Percentiles rank a stretch among this genome's conserved stretches.
phyloP scores from a whole-genome alignment of 108 stramenopile species.

The Fragilariopsis cylindrus region DNA sequence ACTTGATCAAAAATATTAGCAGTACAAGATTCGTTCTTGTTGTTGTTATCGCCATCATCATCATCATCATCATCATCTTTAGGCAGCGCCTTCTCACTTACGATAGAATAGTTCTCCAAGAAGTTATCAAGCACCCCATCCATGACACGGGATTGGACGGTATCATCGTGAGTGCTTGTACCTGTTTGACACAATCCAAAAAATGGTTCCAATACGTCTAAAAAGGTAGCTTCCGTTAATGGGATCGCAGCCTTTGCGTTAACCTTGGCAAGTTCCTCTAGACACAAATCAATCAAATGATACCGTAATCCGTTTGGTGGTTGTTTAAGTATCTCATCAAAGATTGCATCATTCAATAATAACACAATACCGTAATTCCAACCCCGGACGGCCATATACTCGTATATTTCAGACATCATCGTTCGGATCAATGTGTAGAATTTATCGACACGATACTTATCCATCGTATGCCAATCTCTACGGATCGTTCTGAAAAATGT shows the following conservation, averaged over 20 bases:
- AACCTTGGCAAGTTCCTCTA: slow-evolving; percentile 84
- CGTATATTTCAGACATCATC: slow-evolving; percentile 77
- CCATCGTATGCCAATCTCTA: slow-evolving; percentile 91
- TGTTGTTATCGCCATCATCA: slow-evolving; percentile 31
- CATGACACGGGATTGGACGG: slow-evolving; percentile 72
- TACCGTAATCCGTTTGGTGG: slow-evolving; percentile 85
- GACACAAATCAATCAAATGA: slow-evolving; percentile 85
- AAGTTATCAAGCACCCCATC: slow-evolving; percentile 81
- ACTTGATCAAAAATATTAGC: slow-evolving; percentile 64
- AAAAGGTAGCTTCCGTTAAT: slow-evolving; percentile 81
- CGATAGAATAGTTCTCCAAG: slow-evolving; percentile 73
- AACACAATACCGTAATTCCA: slow-evolving; percentile 86
- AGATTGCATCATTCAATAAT: slow-evolving; percentile 86
- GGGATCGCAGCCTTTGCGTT: slow-evolving; percentile 62
- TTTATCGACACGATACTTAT: slow-evolving; percentile 93
- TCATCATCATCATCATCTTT: slow-evolving; percentile 38
- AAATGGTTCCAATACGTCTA: slow-evolving; percentile 84
- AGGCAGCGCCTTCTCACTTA: slow-evolving; percentile 40
- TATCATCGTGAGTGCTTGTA: slow-evolving; percentile 39
- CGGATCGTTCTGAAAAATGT: slow-evolving; percentile 83
- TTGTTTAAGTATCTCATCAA: slow-evolving; percentile 78
- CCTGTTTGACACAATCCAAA: slow-evolving; percentile 75
- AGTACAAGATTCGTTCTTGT: slow-evolving; percentile 35
- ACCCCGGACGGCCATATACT: slow-evolving; percentile 82
- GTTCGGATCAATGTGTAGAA: slow-evolving; percentile 87